Evolutionary conservation across 2,329 filamentous ascomycete genomes (phyloP), one percentile per base, ranked within the genome.

Genomic region (Penicillium sp.): DNA sequence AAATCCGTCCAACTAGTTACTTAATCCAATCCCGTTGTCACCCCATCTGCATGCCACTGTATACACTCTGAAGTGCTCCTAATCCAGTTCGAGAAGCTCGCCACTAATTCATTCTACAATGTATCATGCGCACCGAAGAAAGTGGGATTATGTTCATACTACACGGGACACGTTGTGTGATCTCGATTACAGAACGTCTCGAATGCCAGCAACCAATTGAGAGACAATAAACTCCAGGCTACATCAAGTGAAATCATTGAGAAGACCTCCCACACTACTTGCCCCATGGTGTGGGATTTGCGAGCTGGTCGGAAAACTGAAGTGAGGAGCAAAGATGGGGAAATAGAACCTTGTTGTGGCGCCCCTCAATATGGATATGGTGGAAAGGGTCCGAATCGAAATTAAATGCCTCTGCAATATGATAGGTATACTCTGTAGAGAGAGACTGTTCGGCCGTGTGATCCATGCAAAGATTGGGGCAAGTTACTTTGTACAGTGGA

Each of bases 11-110:
- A 13, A 21, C 19, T 23, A 9, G 17, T 8, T 25, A 0, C 41
- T 43, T 17, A 2, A 43, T 25, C 41, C 7, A 25, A 9, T 12
- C 41, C 21, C n/a, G 9, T 21, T 46, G 9, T 59, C 58, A 12
- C 37, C 52, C 0, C 35, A 38, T 10, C 53, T 63, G 1, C 59
- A 61, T 29, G 48, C 56, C 17, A 58, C 41, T 1, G 45, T 46
- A 6, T 61, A 64, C 29, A 25, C 17, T 17, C 57, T 2, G 38
- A 55, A 15, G 50, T 64, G n/a, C 38, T 67, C 2, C 60, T 61
- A 41, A 53, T 64, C n/a, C 57, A 64, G 31, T 54, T 66, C n/a
- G 56, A 67, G 33, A 64, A 65, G 13, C 53, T 66, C 15, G 42
- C 21, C 4, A 51, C 62, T 7, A 66, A 66, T 25, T 59, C 56